A percentile compares a stretch with the other conserved stretches of the same genome.
Evolutionary conservation across 169 alveolate species (phyloP).

Genomic region (Eimeria zaria): DNA sequence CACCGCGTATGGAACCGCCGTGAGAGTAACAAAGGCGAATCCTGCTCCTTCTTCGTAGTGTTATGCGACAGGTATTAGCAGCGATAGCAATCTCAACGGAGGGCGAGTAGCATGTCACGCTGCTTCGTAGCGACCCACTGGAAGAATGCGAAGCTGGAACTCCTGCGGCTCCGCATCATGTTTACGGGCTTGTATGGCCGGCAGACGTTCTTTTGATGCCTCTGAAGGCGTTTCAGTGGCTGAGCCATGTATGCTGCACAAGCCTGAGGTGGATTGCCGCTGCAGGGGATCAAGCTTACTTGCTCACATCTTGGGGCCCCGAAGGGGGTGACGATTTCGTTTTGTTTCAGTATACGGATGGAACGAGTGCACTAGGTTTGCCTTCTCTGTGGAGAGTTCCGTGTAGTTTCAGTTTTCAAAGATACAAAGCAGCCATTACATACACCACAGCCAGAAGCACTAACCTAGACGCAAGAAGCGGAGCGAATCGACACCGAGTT

Average conservation of each 20-base stretch:
- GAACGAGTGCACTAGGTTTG: not conserved
- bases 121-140: not conserved
- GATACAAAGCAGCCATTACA: too few species aligned
- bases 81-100: not conserved
- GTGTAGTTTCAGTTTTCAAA: not conserved
- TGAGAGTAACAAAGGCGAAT: slow-evolving; percentile 1
- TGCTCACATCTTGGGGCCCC: not conserved
- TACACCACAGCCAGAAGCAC: not conserved
- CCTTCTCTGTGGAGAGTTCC: not conserved
- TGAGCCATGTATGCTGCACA: not conserved
- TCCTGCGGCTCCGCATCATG: not conserved
- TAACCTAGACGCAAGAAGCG: not conserved
- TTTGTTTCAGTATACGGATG: not conserved
- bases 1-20: slow-evolving; percentile 77
- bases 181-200: not conserved
- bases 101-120: not conserved
- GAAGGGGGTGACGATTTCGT: not conserved
- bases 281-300: not conserved
- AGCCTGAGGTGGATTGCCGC: not conserved
- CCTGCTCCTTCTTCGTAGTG: slow-evolving; percentile 14
- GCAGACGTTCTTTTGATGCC: not conserved
- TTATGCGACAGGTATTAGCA: not conserved
- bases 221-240: not conserved
- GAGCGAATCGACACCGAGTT: not conserved
- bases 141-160: not conserved